Evolutionary conservation across 2,329 filamentous ascomycete genomes (phyloP).

Genomic region (Scytalidium sp.): DNA sequence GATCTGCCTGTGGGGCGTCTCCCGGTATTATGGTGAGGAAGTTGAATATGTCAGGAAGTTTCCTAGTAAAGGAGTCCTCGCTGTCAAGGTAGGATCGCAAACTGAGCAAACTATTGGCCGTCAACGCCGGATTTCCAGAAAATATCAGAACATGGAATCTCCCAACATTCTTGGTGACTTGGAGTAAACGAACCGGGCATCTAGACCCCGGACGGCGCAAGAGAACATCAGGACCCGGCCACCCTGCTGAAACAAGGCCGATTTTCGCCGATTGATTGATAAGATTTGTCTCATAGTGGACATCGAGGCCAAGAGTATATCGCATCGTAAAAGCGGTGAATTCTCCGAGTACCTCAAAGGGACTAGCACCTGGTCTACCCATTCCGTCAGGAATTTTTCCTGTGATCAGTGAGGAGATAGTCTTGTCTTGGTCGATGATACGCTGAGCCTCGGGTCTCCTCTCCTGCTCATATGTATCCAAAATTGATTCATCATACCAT

Average conservation of each 20-base stretch:
- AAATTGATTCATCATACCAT: conserved; percentile 49
- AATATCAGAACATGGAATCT: not conserved
- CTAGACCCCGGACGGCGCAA: not conserved
- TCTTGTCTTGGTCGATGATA: conserved; percentile 62
- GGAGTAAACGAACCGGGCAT: not conserved
- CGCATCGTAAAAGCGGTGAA: conserved; percentile 64
- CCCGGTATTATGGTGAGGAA: not conserved
- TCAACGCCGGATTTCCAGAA: not conserved
- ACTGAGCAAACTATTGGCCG: not conserved
- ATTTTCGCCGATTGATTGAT: conserved; percentile 56
- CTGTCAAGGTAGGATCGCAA: not conserved
- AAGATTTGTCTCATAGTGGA: conserved; percentile 60
- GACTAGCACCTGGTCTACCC: conserved; percentile 58
- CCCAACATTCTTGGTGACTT: not conserved
- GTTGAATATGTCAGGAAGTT: not conserved
- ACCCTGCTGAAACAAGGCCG: conserved; percentile 45
- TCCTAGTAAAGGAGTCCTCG: not conserved
- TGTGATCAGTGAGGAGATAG: conserved; percentile 8
- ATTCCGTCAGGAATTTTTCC: conserved; percentile 40
- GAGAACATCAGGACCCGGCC: conserved; percentile 47
- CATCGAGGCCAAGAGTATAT: conserved; percentile 71
- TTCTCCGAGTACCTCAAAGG: conserved; percentile 61
- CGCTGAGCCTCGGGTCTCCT: conserved; percentile 60
- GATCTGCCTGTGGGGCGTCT: not conserved
- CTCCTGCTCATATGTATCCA: conserved; percentile 61